These are phyloP conservation scores for Blastocystis sp. DNA, from an alignment of 352 stramenopile species.

Conservation along the genomic window DNA sequence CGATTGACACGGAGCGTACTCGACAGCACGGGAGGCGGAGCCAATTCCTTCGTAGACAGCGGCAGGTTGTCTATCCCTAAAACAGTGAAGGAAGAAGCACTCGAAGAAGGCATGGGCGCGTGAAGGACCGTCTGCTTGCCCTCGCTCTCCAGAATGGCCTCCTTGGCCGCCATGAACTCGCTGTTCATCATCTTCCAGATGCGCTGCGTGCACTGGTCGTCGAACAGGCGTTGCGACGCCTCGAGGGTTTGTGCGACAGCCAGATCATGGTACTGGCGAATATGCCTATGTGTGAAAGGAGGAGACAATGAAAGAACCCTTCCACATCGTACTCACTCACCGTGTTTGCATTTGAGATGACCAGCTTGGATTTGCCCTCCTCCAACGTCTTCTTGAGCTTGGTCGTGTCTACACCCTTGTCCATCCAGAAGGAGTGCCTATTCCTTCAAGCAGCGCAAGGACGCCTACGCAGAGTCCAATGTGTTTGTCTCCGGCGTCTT, in stretches of 20 bases:
- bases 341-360: not conserved
- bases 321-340: constrained; percentile 57
- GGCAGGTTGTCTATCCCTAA: constrained; percentile 42
- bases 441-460: not conserved
- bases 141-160: constrained; percentile 33
- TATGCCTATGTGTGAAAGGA: not conserved
- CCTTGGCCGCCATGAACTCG: constrained; percentile 14
- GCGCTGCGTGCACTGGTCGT: not conserved
- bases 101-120: not conserved
- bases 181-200: constrained; percentile 66
- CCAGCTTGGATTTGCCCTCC: constrained; percentile 36
- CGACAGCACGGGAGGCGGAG: constrained; percentile 35
- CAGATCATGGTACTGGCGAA: constrained; percentile 54
- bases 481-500: not conserved
- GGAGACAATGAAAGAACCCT: not conserved
- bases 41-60: constrained; percentile 15
- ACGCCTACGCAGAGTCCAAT: constrained; percentile 27
- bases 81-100: not conserved
- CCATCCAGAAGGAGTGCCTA: constrained; percentile 61
- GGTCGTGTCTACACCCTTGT: constrained; percentile 45
- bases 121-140: not conserved
- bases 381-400: constrained; percentile 35
- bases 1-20: not conserved
- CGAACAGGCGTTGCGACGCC: constrained; percentile 19
- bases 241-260: constrained; percentile 30